Conservation (phyloP, 192 early-diverging fungal genomes). For the Entomortierella beljakovae region DNA sequence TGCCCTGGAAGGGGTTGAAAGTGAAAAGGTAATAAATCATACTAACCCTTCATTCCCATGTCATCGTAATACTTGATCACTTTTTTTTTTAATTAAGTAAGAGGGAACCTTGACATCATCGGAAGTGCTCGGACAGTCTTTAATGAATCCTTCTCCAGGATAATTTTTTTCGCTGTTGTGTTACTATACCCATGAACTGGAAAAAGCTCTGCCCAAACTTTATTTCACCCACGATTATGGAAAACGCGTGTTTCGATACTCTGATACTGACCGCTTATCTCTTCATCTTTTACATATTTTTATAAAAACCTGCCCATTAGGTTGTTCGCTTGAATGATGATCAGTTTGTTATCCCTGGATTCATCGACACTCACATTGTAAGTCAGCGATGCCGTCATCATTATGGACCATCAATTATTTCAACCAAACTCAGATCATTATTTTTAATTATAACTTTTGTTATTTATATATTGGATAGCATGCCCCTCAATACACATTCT, state of each 20-base stretch:
- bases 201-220: constrained; percentile 21
- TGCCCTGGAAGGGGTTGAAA: constrained; percentile 26
- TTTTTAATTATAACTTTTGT: too few relatives aligned
- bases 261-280: too few relatives aligned
- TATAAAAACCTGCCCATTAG: not conserved
- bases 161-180: not conserved
- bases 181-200: constrained; percentile 9
- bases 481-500: constrained; percentile 90
- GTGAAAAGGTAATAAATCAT: constrained; percentile 42
- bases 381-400: too few relatives aligned
- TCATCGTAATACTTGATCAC: too few relatives aligned
- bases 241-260: not conserved
- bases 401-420: too few relatives aligned
- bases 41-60: too few relatives aligned
- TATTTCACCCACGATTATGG: constrained; percentile 38
- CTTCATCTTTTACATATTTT: not conserved
- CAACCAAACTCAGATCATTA: too few relatives aligned
- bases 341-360: constrained; percentile 90
- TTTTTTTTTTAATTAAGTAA: too few relatives aligned
- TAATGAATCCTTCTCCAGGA: too few relatives aligned
- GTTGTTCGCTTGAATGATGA: constrained; percentile 48
- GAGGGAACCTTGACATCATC: not conserved
- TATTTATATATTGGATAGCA: too few relatives aligned
- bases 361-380: constrained; percentile 93
- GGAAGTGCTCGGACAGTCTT: constrained; percentile 8